phyloP scores from a whole-genome alignment of 176 grass and related monocot genomes.

The Olyra latifolia region DNA sequence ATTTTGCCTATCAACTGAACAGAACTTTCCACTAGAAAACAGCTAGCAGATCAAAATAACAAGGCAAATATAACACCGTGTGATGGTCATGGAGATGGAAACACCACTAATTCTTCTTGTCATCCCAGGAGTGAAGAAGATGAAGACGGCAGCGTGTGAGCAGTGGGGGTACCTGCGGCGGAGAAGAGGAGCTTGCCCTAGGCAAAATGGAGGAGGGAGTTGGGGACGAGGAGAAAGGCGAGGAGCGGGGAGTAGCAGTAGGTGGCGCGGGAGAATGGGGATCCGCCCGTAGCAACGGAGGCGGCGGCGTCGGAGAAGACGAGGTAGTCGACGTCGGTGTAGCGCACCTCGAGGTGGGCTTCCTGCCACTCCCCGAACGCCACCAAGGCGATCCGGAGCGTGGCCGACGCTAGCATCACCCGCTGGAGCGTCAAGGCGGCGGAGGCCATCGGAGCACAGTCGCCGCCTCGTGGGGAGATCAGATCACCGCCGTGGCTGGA shows the following conservation, averaged over 20 bases:
- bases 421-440: slow-evolving; percentile 27
- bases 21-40: background rate
- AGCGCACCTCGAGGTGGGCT: slow-evolving; percentile 82
- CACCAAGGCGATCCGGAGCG: slow-evolving; percentile 54
- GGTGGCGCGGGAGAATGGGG: slow-evolving; percentile 81
- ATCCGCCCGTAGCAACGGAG: slow-evolving; percentile 58
- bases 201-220: slow-evolving; percentile 61
- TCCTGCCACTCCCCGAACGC: slow-evolving; percentile 89
- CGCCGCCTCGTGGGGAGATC: too few species aligned
- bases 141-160: background rate
- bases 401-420: slow-evolving; percentile 59
- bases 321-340: slow-evolving; percentile 92
- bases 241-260: slow-evolving; percentile 93
- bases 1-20: background rate
- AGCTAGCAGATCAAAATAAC: background rate
- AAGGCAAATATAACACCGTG: background rate
- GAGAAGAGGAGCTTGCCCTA: slow-evolving; percentile 95
- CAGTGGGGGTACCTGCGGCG: slow-evolving; percentile 54
- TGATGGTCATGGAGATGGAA: background rate
- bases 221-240: slow-evolving; percentile 78
- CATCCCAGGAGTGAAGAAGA: background rate
- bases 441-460: slow-evolving; percentile 32
- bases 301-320: slow-evolving; percentile 92
- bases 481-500: slow-evolving; percentile 15
- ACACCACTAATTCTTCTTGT: background rate